phyloP scores from a whole-genome alignment of 1,284 basidiomycete species.

The Ustilago tritici region DNA sequence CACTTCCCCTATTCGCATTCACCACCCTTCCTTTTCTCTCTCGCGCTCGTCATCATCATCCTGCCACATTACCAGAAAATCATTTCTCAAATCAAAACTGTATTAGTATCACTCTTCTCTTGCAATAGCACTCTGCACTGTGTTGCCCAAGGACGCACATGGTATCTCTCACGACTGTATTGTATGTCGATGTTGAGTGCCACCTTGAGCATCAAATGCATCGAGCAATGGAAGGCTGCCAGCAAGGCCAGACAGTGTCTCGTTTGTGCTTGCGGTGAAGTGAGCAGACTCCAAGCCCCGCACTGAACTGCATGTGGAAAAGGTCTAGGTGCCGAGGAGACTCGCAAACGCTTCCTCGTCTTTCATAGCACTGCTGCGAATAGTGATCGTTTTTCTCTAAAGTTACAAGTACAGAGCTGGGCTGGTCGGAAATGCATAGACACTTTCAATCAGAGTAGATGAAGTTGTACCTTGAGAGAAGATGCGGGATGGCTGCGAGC shows the following conservation, averaged over 20 bases:
- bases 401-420: constrained; percentile 23
- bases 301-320: not conserved
- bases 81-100: constrained; percentile 23
- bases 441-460: constrained; percentile 64
- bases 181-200: not conserved
- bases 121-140: constrained; percentile 27
- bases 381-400: constrained; percentile 1
- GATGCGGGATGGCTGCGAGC: constrained; percentile 90
- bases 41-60: constrained; percentile 23
- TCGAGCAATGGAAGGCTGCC: not conserved
- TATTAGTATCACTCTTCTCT: constrained; percentile 37
- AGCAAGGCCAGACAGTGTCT: not conserved
- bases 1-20: not conserved
- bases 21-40: not conserved
- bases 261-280: not conserved
- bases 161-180: not conserved
- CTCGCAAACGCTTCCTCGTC: not conserved
- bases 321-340: no score
- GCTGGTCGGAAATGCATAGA: not conserved
- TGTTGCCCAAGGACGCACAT: constrained; percentile 11
- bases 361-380: not conserved
- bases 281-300: not conserved
- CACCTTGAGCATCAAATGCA: not conserved
- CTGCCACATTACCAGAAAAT: constrained; percentile 36
- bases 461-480: constrained; percentile 81